A percentile compares a stretch with the other conserved stretches of the same genome.
Conservation (phyloP, 192 early-diverging fungal genomes). For the Backusella tarrabulga region DNA sequence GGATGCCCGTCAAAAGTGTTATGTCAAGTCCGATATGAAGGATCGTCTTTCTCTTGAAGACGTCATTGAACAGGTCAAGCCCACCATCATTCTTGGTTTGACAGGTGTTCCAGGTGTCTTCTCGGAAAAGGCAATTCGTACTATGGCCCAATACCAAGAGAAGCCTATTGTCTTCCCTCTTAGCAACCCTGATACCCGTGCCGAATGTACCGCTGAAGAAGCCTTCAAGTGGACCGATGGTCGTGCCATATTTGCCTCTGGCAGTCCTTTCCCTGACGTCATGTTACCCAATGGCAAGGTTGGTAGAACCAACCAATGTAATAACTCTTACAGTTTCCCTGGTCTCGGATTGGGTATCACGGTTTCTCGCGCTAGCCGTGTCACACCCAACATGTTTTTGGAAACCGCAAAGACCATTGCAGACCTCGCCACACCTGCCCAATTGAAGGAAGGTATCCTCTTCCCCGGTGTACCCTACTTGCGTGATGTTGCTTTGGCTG, state of each 20-base stretch:
- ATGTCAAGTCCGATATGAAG: slow-evolving; percentile 46
- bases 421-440: slow-evolving; percentile 45
- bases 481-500: slow-evolving; percentile 44
- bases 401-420: slow-evolving; percentile 54
- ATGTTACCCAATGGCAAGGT: slow-evolving; percentile 42
- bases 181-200: slow-evolving; percentile 49
- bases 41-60: slow-evolving; percentile 49
- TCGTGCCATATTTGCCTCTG: slow-evolving; percentile 53
- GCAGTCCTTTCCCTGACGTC: slow-evolving; percentile 51
- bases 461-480: slow-evolving; percentile 51
- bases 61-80: slow-evolving; percentile 49
- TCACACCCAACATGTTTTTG: slow-evolving; percentile 53
- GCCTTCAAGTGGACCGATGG: slow-evolving; percentile 56
- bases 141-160: slow-evolving; percentile 50
- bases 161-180: slow-evolving; percentile 53
- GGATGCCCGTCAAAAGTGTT: slow-evolving; percentile 47
- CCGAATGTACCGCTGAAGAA: slow-evolving; percentile 56
- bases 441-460: slow-evolving; percentile 48
- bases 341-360: slow-evolving; percentile 56
- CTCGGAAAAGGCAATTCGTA: slow-evolving; percentile 49
- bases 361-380: slow-evolving; percentile 45
- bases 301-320: slow-evolving; percentile 48
- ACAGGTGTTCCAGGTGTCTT: slow-evolving; percentile 50
- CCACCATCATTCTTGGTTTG: slow-evolving; percentile 50
- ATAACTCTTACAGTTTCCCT: slow-evolving; percentile 48